Evolutionary conservation across 208 protist species (phyloP), one percentile per base, ranked within the genome.

Genomic region (Phytomonas francai): DNA sequence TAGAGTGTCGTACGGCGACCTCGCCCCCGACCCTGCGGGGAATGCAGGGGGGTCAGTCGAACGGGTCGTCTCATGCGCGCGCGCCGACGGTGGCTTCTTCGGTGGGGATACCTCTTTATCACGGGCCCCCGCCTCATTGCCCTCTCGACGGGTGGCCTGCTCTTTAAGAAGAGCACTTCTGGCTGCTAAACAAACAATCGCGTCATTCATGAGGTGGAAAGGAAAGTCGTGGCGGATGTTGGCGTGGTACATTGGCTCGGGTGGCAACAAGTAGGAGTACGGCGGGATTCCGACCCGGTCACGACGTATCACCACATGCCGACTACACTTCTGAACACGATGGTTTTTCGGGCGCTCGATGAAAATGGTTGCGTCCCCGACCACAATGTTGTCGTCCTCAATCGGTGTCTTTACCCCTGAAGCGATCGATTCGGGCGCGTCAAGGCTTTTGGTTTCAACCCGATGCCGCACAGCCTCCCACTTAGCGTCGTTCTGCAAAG

Each of bases 181-280:
- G 0, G 85, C 77, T 0, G 84, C 73, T 66, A 94, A 69, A 29
- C 84, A 83, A 25, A 90, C 27, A 61, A 94, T 67, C n/a, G 85
- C 85, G 56, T 94, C 88, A 3, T 57, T 76, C 71, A 91, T 87
- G 22, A 87, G 57, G 61, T 84, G 77, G 68, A 92, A 82, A 1
- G 65, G 76, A 19, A 83, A 81, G 56, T 80, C 79, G 59, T 70
- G 64, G n/a, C 81, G 78, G 54, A 83, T 78, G 36, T 79, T 82
- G 0, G 71, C 65, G n/a, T 82, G 57, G 68, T 95, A 91, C 28
- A 91, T 49, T 30, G 89, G 89, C 76, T 95, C 89, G 0, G 89
- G 89, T 1, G 89, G 89, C 0, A 95, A 67, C 45, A 88, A 81
- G 63, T 84, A 88, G 25, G 73, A 74, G 67, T 95, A 95, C 0